These are phyloP conservation scores for Pseudogymnoascus sp. DNA, from an alignment of 2,329 filamentous ascomycete species.

Conservation along the genomic window DNA sequence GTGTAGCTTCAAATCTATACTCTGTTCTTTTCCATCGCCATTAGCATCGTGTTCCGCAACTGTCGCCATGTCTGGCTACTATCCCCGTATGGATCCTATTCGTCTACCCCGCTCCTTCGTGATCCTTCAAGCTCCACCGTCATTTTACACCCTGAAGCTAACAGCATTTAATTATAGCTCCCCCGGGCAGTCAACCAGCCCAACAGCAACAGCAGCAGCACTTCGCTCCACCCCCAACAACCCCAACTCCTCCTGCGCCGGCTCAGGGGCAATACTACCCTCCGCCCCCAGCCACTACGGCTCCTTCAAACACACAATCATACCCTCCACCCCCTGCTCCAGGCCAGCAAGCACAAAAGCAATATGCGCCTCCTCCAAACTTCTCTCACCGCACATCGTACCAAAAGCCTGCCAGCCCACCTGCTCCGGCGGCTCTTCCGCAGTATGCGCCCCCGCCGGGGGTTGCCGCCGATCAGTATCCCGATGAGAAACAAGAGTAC, in stretches of 20 bases:
- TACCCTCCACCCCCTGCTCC: conserved; percentile 2
- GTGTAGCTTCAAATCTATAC: conserved; percentile 5
- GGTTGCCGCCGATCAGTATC: background rate
- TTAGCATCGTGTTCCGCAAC: conserved; percentile 23
- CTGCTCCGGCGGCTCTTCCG: conserved; percentile 10
- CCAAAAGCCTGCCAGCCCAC: conserved; percentile 22
- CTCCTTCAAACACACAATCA: conserved; percentile 9
- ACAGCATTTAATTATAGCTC: conserved; percentile 20
- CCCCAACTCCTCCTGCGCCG: conserved; percentile 25
- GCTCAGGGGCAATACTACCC: conserved; percentile 21
- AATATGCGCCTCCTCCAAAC: conserved; percentile 20
- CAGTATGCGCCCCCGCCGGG: background rate
- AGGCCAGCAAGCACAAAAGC: conserved; percentile 16
- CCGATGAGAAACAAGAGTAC: conserved; percentile 2
- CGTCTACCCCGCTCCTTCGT: conserved; percentile 10
- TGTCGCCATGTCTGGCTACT: conserved; percentile 25
- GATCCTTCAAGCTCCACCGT: conserved; percentile 7
- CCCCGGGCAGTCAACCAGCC: conserved; percentile 22
- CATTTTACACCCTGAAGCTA: background rate
- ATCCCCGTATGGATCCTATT: conserved; percentile 26
- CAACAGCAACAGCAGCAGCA: conserved; percentile 21
- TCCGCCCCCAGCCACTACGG: conserved; percentile 5
- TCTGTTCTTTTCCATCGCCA: background rate
- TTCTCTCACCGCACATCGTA: conserved; percentile 30
- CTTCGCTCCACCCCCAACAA: conserved; percentile 25